Conservation (phyloP, 805 yeast species). For the Ogataea nakhonphanomensis region DNA sequence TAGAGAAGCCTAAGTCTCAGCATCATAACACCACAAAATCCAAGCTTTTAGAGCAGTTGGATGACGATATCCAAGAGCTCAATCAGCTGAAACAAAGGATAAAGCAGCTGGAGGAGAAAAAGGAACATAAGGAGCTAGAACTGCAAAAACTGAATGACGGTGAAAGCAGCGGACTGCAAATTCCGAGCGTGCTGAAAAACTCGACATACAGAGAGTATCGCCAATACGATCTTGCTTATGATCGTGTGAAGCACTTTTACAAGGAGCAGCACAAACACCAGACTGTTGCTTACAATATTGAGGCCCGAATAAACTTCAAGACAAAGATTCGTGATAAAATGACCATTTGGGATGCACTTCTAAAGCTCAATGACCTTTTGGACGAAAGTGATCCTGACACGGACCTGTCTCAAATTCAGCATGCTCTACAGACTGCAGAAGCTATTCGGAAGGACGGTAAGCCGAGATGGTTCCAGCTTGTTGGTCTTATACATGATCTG, state of each 20-base stretch:
- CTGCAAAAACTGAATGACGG: constrained; percentile 9
- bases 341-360: constrained; percentile 71
- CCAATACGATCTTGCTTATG: constrained; percentile 67
- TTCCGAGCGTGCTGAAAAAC: constrained; percentile 19
- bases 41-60: constrained; percentile 37
- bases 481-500: constrained; percentile 68
- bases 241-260: constrained; percentile 62
- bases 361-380: constrained; percentile 54
- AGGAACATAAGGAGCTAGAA: constrained; percentile 13
- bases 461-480: constrained; percentile 75
- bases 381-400: constrained; percentile 79
- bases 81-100: constrained; percentile 35
- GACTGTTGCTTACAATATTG: constrained; percentile 69
- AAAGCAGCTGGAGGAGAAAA: constrained; percentile 19
- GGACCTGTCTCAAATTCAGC: constrained; percentile 69
- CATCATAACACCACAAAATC: constrained; percentile 32
- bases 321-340: constrained; percentile 62
- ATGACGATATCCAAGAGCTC: constrained; percentile 42
- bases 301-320: constrained; percentile 68
- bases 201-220: constrained; percentile 41
- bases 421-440: constrained; percentile 73
- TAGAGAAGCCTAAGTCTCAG: constrained; percentile 9
- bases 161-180: constrained; percentile 2
- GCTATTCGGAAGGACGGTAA: constrained; percentile 64
- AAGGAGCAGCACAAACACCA: constrained; percentile 66